Evolutionary conservation across 352 stramenopile species (phyloP), one percentile per base, ranked within the genome.

Genomic region (Detonula confervacea): DNA sequence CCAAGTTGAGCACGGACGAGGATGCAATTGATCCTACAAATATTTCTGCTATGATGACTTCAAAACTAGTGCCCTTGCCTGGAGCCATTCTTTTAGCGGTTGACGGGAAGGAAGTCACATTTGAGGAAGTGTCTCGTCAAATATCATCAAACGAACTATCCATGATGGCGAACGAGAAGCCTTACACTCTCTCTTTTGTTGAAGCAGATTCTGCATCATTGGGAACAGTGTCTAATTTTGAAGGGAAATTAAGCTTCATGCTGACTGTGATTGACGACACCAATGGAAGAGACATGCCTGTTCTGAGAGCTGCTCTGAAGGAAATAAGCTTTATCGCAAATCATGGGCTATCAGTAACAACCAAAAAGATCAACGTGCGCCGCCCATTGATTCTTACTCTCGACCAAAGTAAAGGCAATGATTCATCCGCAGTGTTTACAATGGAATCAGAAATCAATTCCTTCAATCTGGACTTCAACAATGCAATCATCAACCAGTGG

Each of bases 251-350:
- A 18, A 66, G 61, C 44, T 59, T 80, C 20, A 35, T 33, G 5
- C 27, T 92, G 1, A 88, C 87, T 18, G 78, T 92, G 12, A 88
- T 92, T 30, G 84, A 92, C 62, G 87, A 92, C 60, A 80, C 87
- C 4, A 78, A 84, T 63, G 87, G 87, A 33, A 77, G 84, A 72
- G 81, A 92, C 51, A 92, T 92, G 87, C 87, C 87, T 8, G 33
- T 92, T 0, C 61, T 92, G 16, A 63, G 84, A 67, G 81, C 44
- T 35, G 75, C 75, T 39, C 33, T 90, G 7, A 65, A 66, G 56
- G 61, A 68, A 47, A 57, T 80, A 39, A 73, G 78, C 56, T 35
- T 87, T 30, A 65, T 74, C 33, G 54, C 69, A 39, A 62, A 87
- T 16, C 71, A 87, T 51, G 87, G 83, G 16, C 20, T 88, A 29